These are phyloP conservation scores for Erigeron philadelphicus DNA, from an alignment of 140 eudicot genomes.

Conservation along the genomic window DNA sequence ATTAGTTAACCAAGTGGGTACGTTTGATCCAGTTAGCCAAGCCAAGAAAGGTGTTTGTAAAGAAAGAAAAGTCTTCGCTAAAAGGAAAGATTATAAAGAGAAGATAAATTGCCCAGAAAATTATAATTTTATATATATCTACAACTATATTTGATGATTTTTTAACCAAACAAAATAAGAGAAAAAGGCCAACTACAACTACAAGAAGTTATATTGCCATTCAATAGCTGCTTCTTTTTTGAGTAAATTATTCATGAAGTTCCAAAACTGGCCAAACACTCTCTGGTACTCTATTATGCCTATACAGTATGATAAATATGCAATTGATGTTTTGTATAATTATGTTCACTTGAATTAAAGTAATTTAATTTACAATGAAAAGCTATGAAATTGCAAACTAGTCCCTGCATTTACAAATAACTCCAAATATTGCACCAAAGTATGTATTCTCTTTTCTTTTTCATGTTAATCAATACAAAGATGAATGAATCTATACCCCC, in stretches of 20 bases:
- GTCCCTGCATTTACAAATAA: slow-evolving; percentile 28
- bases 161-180: too few relatives aligned
- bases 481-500: slow-evolving; percentile 21
- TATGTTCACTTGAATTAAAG: neutral
- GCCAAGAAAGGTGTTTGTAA: too few relatives aligned
- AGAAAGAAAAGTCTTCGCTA: too few relatives aligned
- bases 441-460: slow-evolving; percentile 12
- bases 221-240: neutral
- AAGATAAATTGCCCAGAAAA: too few relatives aligned
- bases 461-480: slow-evolving; percentile 10
- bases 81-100: too few relatives aligned
- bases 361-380: slow-evolving; percentile 8
- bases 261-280: neutral
- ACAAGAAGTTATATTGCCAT: too few relatives aligned
- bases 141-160: too few relatives aligned
- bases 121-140: too few relatives aligned
- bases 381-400: slow-evolving; percentile 18
- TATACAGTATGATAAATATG: neutral
- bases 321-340: slow-evolving; percentile 8
- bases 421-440: slow-evolving; percentile 26
- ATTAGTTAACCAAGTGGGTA: too few relatives aligned
- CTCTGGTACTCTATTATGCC: neutral
- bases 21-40: too few relatives aligned
- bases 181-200: too few relatives aligned
- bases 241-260: neutral